Evolutionary conservation across 768 basidiomycete genomes (phyloP).

Genomic region (Collybia nuda): DNA sequence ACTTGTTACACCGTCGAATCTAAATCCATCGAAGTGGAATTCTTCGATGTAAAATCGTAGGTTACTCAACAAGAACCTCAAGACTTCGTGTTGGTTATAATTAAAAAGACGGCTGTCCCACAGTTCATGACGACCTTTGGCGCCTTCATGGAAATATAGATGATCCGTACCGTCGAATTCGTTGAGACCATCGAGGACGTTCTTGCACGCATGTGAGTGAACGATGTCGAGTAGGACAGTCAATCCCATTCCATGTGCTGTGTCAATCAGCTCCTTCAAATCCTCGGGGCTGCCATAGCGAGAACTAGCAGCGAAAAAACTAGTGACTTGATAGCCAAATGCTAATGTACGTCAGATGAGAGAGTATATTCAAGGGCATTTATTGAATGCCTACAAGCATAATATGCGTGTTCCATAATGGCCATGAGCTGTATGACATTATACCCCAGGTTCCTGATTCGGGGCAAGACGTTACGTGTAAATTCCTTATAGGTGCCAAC

Average conservation of each 20-base stretch:
- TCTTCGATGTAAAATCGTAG: constrained; percentile 94
- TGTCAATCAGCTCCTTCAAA: constrained; percentile 92
- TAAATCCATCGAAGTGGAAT: constrained; percentile 95
- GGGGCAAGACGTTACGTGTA: constrained; percentile 75
- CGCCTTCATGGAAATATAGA: constrained; percentile 94
- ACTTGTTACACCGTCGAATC: constrained; percentile 98
- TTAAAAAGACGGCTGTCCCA: constrained; percentile 99
- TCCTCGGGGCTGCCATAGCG: constrained; percentile 97
- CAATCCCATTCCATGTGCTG: constrained; percentile 90
- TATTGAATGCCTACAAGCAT: constrained; percentile 70
- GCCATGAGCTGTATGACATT: constrained; percentile 99
- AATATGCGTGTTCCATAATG: constrained; percentile 97
- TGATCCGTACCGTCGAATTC: constrained; percentile 97
- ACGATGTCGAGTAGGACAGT: constrained; percentile 95
- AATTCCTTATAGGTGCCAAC: constrained; percentile 98
- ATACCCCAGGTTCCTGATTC: constrained; percentile 91
- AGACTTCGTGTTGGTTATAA: constrained; percentile 91
- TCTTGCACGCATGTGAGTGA: constrained; percentile 98
- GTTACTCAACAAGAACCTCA: constrained; percentile 94
- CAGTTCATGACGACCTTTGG: constrained; percentile 87
- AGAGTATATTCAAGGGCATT: constrained; percentile 3
- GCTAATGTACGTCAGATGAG: constrained; percentile 45
- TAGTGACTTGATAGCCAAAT: constrained; percentile 98
- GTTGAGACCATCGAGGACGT: constrained; percentile 93
- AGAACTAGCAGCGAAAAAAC: constrained; percentile 94